Base-by-base conservation (phyloP, 345 rosid species). In the Lepidium africanum region DNA sequence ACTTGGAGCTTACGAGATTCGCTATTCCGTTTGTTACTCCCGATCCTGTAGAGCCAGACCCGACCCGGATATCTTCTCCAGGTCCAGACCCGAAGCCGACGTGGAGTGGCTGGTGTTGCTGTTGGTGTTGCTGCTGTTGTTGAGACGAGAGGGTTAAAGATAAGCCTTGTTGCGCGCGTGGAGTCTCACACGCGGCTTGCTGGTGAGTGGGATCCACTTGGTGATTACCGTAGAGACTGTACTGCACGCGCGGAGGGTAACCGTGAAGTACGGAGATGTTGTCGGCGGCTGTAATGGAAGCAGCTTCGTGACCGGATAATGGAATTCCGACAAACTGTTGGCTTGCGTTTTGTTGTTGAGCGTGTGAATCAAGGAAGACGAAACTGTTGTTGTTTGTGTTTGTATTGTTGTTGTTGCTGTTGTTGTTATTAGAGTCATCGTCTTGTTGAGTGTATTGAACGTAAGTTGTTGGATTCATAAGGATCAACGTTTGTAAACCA, bases 301-400 rank as follows among this genome's bases (percentile, higher is more conserved):
- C 75, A 0, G 69, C 77, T 40, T 74, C 57, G 14, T 84, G 68
- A 41, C 82, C 73, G 5, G 83, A 76, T 17, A 90, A 82, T 14
- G 97, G 98, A 50, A 90, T 83, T 55, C 98, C 98, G 54, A 90
- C 91, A 48, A 90, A 84, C 67, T 86, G 99, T 42, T 87, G 97
- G 62, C 90, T 80, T 8, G 50, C 2, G 67, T 55, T 69, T 7
- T 46, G 76, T 2, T 78, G 68, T 3, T 81, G 86, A 80, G 86
- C 85, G 91, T 77, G 86, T 9, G 80, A 69, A 72, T 74, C 77
- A 36, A 69, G 78, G 36, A 86, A 39, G 37, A 70, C 74, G 38
- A 77, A 65, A 12, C 84, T 74, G 13, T 89, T 76, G 81, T 83
- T 84, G 83, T 63, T 82, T 1, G 37, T 70, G 40, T 81, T 75